Base-by-base conservation (phyloP, 371 early-diverging fungal species). In the Neoconidiobolus thromboides region DNA sequence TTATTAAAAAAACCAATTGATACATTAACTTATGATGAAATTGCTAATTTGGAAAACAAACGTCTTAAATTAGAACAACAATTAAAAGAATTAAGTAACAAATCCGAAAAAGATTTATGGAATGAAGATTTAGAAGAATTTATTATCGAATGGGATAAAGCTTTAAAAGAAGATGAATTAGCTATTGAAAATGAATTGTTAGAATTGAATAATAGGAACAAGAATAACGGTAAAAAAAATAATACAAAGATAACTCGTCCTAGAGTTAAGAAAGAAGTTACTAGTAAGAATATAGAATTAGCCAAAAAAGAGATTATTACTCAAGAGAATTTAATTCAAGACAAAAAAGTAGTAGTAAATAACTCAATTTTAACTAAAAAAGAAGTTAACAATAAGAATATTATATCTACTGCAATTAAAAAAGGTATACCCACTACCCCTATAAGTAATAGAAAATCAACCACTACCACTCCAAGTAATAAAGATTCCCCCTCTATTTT, bases 1-100 rank as follows among this genome's bases (percentile, higher is more conserved):
- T 75, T 99, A 43, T 76, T 99, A 57, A 69, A 76, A 9, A 95
- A 99, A 88, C 86, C 89, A 38, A 87, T 99, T 26, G 85, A 86
- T 74, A 89, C 78, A 55, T 78, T 99, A 62, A 98, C 99, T 0
- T 65, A 67, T 55, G 94, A 99, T 66, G 92, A 91, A 77, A 85
- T 82, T 46, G 82, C 88, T 14, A 80, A 87, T 63, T 74, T 98
- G 15, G 73, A 75, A 52, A 76, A 78, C 52, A 89, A 96, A 61
- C 75, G 78, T 48, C 77, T 76, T 12, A 66, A 60, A 3, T 95
- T 88, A 62, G 69, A 79, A 53, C 60, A 65, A 4, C 87, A 93
- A 67, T 76, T 96, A 15, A 77, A 85, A 42, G 65, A 66, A 0
- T 68, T 98, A 58, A 67, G 79, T 26, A 73, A 69, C 0, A 85